Evolutionary conservation across 2,329 filamentous ascomycete genomes (phyloP).

Genomic region (Fusarium sublunatum): DNA sequence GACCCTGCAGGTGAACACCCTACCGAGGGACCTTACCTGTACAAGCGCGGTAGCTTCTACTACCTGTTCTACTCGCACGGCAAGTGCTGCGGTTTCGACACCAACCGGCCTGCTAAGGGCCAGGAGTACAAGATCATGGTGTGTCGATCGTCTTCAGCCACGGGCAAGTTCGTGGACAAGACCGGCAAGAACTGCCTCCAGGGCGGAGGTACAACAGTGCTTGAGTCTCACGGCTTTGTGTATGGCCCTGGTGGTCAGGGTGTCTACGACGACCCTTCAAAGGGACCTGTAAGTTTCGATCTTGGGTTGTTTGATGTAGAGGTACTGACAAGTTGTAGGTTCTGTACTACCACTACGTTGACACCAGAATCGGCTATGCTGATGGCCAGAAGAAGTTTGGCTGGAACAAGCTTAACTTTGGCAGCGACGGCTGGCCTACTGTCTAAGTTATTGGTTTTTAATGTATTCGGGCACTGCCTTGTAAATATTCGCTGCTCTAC

Average conservation of each 20-base stretch:
- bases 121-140: conserved; percentile 74
- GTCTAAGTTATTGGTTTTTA: conserved; percentile 4
- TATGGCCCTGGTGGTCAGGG: conserved; percentile 74
- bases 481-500: background rate
- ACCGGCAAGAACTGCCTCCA: conserved; percentile 64
- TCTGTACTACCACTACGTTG: conserved; percentile 58
- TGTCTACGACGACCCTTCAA: conserved; percentile 48
- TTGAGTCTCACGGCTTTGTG: conserved; percentile 68
- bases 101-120: conserved; percentile 61
- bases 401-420: conserved; percentile 61
- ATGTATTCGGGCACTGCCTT: background rate
- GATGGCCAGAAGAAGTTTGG: conserved; percentile 62
- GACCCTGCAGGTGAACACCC: conserved; percentile 63
- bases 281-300: conserved; percentile 18
- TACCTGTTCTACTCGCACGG: conserved; percentile 74
- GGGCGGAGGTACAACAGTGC: conserved; percentile 71
- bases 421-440: conserved; percentile 60
- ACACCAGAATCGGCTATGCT: conserved; percentile 45
- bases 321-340: conserved; percentile 49
- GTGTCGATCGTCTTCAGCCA: conserved; percentile 65
- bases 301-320: background rate
- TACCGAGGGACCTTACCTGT: conserved; percentile 68
- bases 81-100: conserved; percentile 70
- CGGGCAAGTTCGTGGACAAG: conserved; percentile 67
- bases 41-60: conserved; percentile 66